Evolutionary conservation across 352 stramenopile genomes (phyloP).

Genomic region (Phytophthora europaea): DNA sequence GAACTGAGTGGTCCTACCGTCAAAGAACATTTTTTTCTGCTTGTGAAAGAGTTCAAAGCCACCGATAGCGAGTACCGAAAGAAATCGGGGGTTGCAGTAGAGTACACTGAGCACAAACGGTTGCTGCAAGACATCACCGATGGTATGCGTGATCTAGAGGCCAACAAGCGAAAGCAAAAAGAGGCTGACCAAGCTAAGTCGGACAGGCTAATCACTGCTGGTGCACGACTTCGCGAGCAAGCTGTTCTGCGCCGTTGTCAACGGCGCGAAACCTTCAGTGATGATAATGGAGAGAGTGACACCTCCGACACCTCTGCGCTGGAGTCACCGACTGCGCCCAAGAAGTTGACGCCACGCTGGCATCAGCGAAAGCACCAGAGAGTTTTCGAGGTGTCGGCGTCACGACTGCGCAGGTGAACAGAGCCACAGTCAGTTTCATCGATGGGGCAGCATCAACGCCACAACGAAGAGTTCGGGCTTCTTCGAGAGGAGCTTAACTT

Average conservation of each 20-base stretch:
- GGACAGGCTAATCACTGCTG: not conserved
- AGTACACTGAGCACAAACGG: not conserved
- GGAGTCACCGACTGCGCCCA: not conserved
- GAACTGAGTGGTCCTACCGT: not conserved
- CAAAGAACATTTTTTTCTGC: not conserved
- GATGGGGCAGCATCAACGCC: not conserved
- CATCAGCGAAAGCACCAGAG: not conserved
- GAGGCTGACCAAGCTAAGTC: not conserved
- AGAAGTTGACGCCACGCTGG: not conserved
- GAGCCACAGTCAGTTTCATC: slow-evolving; percentile 13
- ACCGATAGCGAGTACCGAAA: slow-evolving; percentile 7
- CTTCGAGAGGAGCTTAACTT: not conserved
- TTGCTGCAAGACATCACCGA: not conserved
- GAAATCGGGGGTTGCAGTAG: not conserved
- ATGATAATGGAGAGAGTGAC: not conserved
- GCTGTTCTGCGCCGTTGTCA: not conserved
- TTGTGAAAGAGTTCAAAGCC: not conserved
- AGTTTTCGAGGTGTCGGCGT: not conserved
- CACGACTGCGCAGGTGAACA: slow-evolving; percentile 10
- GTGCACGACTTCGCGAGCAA: not conserved
- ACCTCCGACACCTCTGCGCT: not conserved
- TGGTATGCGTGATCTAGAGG: not conserved
- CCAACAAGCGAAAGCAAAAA: not conserved
- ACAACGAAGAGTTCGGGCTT: slow-evolving; percentile 1
- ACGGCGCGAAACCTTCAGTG: not conserved